Conservation (phyloP, 1,284 basidiomycete species). For the Rhodotorula sp. region DNA sequence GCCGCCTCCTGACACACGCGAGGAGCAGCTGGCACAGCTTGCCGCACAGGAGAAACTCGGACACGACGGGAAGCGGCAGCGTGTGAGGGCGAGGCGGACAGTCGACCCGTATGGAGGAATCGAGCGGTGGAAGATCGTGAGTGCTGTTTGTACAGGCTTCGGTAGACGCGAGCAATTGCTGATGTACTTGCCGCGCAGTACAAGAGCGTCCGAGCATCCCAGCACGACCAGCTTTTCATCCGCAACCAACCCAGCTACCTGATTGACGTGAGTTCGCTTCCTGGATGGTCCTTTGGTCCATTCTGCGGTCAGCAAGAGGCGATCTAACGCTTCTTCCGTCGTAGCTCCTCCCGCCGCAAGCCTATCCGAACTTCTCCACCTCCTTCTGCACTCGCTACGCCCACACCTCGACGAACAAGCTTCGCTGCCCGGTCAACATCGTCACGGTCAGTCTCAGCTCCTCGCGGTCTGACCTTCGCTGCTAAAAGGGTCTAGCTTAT, state of each 20-base stretch:
- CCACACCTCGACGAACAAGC: slow-evolving; percentile 98
- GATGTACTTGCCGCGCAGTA: background rate
- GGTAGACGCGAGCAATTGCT: background rate
- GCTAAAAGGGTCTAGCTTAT: background rate
- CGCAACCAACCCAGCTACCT: slow-evolving; percentile 62
- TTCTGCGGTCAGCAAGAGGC: no score
- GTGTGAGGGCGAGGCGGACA: slow-evolving; percentile 65
- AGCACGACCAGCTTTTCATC: slow-evolving; percentile 64
- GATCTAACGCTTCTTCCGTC: background rate
- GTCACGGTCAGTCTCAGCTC: slow-evolving; percentile 54
- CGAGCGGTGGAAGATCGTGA: slow-evolving; percentile 75
- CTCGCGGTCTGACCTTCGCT: background rate
- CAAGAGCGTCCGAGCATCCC: slow-evolving; percentile 35
- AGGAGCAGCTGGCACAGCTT: slow-evolving; percentile 42
- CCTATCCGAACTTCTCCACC: slow-evolving; percentile 85
- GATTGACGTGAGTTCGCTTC: slow-evolving; percentile 44
- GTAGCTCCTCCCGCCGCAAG: slow-evolving; percentile 86
- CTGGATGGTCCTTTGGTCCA: no score
- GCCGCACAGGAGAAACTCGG: slow-evolving; percentile 43
- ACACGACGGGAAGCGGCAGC: slow-evolving; percentile 37
- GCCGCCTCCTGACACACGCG: slow-evolving; percentile 42
- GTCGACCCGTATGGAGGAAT: slow-evolving; percentile 90
- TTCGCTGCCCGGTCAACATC: slow-evolving; percentile 92
- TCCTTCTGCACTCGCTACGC: slow-evolving; percentile 93
- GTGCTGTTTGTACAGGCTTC: slow-evolving; percentile 47